Evolutionary conservation across 106 monocot genomes (phyloP), one percentile per base, ranked within the genome.

Genomic region (Hemerocallis citrina): DNA sequence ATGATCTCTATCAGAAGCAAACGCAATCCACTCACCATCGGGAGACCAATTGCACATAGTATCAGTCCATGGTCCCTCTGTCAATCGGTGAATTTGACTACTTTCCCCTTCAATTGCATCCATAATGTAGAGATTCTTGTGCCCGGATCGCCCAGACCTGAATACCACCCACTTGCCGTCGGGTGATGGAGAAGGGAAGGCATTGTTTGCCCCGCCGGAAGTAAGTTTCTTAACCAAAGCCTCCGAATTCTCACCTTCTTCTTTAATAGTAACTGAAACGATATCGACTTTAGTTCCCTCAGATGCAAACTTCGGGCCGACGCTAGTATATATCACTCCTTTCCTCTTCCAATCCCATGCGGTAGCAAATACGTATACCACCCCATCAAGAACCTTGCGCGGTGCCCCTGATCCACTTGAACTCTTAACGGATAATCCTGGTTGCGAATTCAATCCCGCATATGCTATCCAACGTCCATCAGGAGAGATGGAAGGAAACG

Each of bases 101-200:
- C n/a, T 25, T 36, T 86, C 86, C 16, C 86, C 86, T 48, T 78
- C 72, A 17, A 73, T 62, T 0, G 87, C 80, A n/a, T 96, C 96
- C 84, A 91, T 90, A 8, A 96, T 63, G 74, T 96, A 96, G 11
- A 96, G 81, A 65, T 96, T 96, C 74, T 96, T 96, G 73, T 91
- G 74, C 29, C 87, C 86, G 0, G 90, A 84, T 20, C 90, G 75
- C 7, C 90, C 90, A 0, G 96, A 91, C 1, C 90, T 77, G 67
- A 96, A 96, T 17, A 96, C 96, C 16, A 96, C 66, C 83, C 74
- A 90, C 32, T 87, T 81, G 22, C 96, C 96, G 20, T 96, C 90
- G 0, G 96, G 90, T 1, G 96, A 90, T 11, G 96, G 84, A 0
- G 86, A 96, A 31, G 96, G 90, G 66, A 96, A 96, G 3, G 90